A percentile compares a stretch with the other conserved stretches of the same genome.
Evolutionary conservation across 345 rosid species (phyloP).

Genomic region (Populus ilicifolia): DNA sequence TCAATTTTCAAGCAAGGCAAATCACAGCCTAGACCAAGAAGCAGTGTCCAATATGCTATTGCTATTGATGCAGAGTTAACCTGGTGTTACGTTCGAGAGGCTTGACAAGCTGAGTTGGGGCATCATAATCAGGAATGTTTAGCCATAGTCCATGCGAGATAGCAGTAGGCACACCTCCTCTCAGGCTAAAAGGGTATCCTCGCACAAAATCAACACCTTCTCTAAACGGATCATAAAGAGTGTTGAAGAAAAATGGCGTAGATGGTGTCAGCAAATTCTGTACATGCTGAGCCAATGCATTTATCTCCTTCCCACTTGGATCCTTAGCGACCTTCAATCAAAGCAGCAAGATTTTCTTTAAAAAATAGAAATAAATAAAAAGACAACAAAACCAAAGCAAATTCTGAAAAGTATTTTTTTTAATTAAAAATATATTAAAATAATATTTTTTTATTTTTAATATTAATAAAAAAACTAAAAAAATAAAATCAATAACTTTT

Average conservation of each 20-base stretch:
- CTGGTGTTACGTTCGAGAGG: constrained; percentile 39
- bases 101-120: constrained; percentile 41
- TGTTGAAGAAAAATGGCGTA: constrained; percentile 34
- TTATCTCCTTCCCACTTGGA: constrained; percentile 30
- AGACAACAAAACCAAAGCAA: too few relatives aligned
- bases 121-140: constrained; percentile 43
- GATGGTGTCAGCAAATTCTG: constrained; percentile 33
- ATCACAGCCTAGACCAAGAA: background rate
- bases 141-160: constrained; percentile 43
- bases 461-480: too few relatives aligned
- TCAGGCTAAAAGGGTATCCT: constrained; percentile 37
- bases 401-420: too few relatives aligned
- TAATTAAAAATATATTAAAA: too few relatives aligned
- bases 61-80: background rate
- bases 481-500: too few relatives aligned
- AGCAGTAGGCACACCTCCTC: constrained; percentile 34
- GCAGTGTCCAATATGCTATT: background rate
- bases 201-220: constrained; percentile 38
- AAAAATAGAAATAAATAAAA: too few relatives aligned
- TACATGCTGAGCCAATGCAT: constrained; percentile 36
- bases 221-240: constrained; percentile 34
- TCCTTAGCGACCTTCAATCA: constrained; percentile 31
- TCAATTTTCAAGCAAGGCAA: background rate
- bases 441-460: too few relatives aligned
- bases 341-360: too few relatives aligned